phyloP scores from a whole-genome alignment of 164 flowering plant genomes.

The Santalum album region DNA sequence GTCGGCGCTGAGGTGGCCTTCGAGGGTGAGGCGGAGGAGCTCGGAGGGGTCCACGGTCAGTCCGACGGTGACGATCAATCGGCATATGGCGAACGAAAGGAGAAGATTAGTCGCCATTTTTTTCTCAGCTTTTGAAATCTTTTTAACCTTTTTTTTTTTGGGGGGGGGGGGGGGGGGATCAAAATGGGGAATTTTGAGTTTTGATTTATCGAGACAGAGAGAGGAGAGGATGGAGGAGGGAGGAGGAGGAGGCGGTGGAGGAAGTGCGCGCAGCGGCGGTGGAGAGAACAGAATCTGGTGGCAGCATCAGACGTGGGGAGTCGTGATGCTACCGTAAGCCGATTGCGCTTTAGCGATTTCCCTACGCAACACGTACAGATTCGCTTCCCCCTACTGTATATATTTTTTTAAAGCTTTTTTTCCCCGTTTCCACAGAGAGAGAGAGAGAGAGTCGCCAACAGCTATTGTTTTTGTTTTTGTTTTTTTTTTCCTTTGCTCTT shows the following conservation, averaged over 20 bases:
- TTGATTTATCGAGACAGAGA: too few relatives aligned
- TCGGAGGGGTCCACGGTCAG: constrained; percentile 37
- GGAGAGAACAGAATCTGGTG: constrained; percentile 30
- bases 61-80: constrained; percentile 52
- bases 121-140: not conserved
- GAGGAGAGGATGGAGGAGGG: too few relatives aligned
- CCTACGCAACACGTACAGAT: constrained; percentile 42
- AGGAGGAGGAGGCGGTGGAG: constrained; percentile 17
- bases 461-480: too few relatives aligned
- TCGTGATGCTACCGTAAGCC: constrained; percentile 49
- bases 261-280: constrained; percentile 12
- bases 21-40: constrained; percentile 29
- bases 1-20: constrained; percentile 47
- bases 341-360: constrained; percentile 50
- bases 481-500: too few relatives aligned
- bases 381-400: too few relatives aligned
- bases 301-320: constrained; percentile 30
- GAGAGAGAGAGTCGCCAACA: too few relatives aligned
- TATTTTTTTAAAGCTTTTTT: too few relatives aligned
- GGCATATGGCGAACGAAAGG: constrained; percentile 36
- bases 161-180: not conserved
- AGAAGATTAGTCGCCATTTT: constrained; percentile 31
- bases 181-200: not conserved
- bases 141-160: too few relatives aligned
- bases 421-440: too few relatives aligned